Evolutionary conservation across 257 asterid genomes (phyloP), one percentile per base, ranked within the genome.

Genomic region (Solanum peruvianum): DNA sequence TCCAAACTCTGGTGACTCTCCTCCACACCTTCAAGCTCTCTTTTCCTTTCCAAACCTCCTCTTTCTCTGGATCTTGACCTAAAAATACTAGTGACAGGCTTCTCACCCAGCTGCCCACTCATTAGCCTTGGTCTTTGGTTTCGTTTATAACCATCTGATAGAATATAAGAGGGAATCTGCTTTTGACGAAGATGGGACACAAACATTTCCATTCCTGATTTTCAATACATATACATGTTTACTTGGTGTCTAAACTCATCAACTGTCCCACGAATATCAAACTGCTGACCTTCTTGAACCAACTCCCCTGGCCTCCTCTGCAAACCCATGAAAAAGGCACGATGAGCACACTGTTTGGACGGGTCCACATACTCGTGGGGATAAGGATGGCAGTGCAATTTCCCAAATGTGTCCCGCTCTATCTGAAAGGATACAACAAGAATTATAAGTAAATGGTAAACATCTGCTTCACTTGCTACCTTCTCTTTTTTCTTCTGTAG

Each of bases 231-330:
- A 89, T 95, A 97, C 27, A 93, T 92, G 86, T 89, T 90, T 88
- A 96, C 92, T 86, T 96, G 97, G 90, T 92, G 96, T 90, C 96
- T 93, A 89, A 97, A 97, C 89, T 94, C 98, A 27, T 96, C 99
- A 75, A 97, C 99, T 60, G 98, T 96, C 87, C 90, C 93, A 44
- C 99, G 98, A 41, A 97, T 95, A 89, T 97, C 99, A 90, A 97
- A 97, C 86, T 94, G 98, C 86, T 97, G 99, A 82, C 97, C 96
- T 88, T 96, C 99, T 91, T 94, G 98, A 90, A 94, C 89, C 13
- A 88, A 92, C 89, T 93, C 99, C 29, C 98, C 99, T 86, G 89
- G 96, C 89, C 95, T 93, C 93, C 98, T 93, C 86, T 94, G 98
- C 90, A 97, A 90, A 18, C 99, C 99, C 97, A 93, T 93, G 89